Conservation (phyloP, 2,329 filamentous ascomycete species). For the Fusarium begoniae region DNA sequence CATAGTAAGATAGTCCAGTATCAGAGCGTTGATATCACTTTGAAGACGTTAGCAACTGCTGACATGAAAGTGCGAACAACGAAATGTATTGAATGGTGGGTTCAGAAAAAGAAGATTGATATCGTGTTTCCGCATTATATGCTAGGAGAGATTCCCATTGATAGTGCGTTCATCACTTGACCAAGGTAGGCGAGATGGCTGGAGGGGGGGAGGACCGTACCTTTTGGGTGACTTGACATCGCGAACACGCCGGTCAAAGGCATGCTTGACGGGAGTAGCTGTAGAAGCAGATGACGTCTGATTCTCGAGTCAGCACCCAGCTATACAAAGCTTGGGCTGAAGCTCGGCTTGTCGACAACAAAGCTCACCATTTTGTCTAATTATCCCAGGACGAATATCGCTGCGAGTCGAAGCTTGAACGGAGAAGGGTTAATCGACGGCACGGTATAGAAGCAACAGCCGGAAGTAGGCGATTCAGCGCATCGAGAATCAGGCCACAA, state of each 20-base stretch:
- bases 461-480: slow-evolving; percentile 36
- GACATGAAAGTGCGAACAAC: not conserved
- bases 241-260: slow-evolving; percentile 83
- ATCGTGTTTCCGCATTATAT: slow-evolving; percentile 87
- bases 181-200: not conserved
- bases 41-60: slow-evolving; percentile 40
- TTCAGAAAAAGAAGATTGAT: slow-evolving; percentile 71
- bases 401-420: slow-evolving; percentile 25
- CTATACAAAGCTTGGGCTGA: slow-evolving; percentile 15
- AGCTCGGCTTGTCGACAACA: slow-evolving; percentile 10
- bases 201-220: slow-evolving; percentile 63
- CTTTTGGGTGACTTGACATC: slow-evolving; percentile 88
- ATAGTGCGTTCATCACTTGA: slow-evolving; percentile 82
- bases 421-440: slow-evolving; percentile 10
- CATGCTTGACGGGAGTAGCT: slow-evolving; percentile 73
- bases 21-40: slow-evolving; percentile 94
- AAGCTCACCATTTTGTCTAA: slow-evolving; percentile 40
- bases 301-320: slow-evolving; percentile 26
- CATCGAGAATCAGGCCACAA: slow-evolving; percentile 36
- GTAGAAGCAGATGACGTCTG: slow-evolving; percentile 79
- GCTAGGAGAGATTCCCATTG: slow-evolving; percentile 99
- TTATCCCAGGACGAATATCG: slow-evolving; percentile 5
- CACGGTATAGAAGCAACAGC: slow-evolving; percentile 26
- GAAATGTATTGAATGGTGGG: slow-evolving; percentile 4
- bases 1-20: slow-evolving; percentile 96